Base-by-base conservation (phyloP, 2,329 filamentous ascomycete genomes). In the Fusarium kyushuense region DNA sequence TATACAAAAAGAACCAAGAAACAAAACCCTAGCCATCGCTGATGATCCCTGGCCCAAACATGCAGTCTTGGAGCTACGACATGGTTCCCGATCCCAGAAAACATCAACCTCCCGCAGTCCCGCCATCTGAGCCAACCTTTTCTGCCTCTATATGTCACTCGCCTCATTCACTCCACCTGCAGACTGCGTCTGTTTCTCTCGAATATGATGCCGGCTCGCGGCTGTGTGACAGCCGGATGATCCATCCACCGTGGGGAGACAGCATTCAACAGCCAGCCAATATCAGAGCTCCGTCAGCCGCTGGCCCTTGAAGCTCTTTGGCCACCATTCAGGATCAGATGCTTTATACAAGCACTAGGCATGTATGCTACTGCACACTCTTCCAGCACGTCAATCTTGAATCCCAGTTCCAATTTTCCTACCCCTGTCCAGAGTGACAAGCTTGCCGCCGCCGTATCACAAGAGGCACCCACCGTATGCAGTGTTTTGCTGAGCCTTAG, bases 231-330 rank as follows among this genome's bases (percentile, higher is more conserved):
- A 67, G 57, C 54, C 54, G 55, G 33, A 67, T 69, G 58, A 63
- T 75, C 55, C 67, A 74, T 70, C 55, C 67, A 74, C 71, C 53
- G 54, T 67, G 66, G 59, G 64, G 59, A 68, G 62, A 64, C 63
- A 46, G 59, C 72, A 74, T 75, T 72, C 54, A 55, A 46, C 38
- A 45, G 41, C 76, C 81, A 81, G 79, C 84, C 85, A 87, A 87
- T 87, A 86, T 86, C 79, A 81, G 79, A 77, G 77, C 76, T 74
- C 78, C 75, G 76, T 79, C 84, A 80, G 74, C 82, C 82, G 82
- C 83, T 81, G 77, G 70, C 73, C 72, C 72, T 73, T 70, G 72
- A 61, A 69, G 51, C 21, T 49, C 33, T 38, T 49, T 51, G 38
- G 60, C 41, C 48, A 54, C 48, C 40, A 42, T 64, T 51, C 54